Conservation (phyloP, 176 grass and related monocot genomes). For the Canna indica region DNA sequence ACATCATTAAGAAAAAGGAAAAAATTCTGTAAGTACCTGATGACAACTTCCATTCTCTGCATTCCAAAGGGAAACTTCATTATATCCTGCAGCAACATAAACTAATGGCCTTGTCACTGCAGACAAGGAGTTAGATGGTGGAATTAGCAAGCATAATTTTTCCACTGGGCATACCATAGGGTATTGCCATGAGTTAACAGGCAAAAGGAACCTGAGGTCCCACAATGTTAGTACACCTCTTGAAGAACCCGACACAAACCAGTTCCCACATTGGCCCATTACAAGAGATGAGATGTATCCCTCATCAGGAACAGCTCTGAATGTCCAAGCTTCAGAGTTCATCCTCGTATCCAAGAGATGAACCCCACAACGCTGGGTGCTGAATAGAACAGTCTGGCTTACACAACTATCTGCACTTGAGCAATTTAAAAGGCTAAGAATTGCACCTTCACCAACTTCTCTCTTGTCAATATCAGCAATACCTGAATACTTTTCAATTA, state of each 20-base stretch:
- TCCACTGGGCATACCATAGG: conserved; percentile 71
- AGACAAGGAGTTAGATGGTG: conserved; percentile 48
- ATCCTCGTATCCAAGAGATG: conserved; percentile 83
- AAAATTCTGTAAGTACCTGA: conserved; percentile 45
- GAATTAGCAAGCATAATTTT: conserved; percentile 87
- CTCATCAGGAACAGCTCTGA: conserved; percentile 59
- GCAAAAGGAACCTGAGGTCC: conserved; percentile 93
- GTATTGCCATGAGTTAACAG: conserved; percentile 92
- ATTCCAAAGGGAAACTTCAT: conserved; percentile 91
- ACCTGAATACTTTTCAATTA: conserved; percentile 77
- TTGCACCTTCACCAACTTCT: conserved; percentile 67
- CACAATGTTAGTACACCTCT: conserved; percentile 86
- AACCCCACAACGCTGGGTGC: conserved; percentile 64
- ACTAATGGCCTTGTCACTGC: conserved; percentile 61
- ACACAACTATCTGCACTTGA: conserved; percentile 39
- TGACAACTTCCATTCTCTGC: conserved; percentile 95
- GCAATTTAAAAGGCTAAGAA: conserved; percentile 77
- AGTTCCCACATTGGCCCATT: conserved; percentile 84
- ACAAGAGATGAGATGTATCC: conserved; percentile 74
- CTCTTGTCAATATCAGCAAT: conserved; percentile 70
- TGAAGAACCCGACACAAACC: conserved; percentile 96
- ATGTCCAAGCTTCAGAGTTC: conserved; percentile 72
- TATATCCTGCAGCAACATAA: conserved; percentile 75
- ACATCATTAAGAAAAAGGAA: not conserved
- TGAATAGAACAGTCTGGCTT: conserved; percentile 78